Evolutionary conservation across 2,329 filamentous ascomycete genomes (phyloP).

Genomic region (Fusarium fujikuroi): DNA sequence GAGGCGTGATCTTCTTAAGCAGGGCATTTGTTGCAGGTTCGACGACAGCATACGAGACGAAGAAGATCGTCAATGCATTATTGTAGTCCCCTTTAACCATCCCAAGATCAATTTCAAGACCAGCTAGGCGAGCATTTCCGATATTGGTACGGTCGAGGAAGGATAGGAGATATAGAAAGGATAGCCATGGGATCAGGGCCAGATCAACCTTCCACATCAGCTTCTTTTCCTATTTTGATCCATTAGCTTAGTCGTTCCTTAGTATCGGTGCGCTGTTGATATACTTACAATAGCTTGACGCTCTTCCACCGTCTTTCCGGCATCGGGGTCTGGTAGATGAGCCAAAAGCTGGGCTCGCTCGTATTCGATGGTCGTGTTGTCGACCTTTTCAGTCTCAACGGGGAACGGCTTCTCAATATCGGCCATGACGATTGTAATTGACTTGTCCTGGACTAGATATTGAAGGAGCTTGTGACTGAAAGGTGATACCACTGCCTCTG

Average conservation of each 20-base stretch:
- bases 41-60: neutral
- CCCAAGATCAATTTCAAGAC: neutral
- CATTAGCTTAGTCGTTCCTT: rapidly evolving
- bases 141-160: neutral
- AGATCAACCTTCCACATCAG: neutral
- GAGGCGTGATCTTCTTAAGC: neutral
- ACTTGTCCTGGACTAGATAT: no score
- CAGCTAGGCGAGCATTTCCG: neutral
- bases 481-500: neutral
- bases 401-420: neutral
- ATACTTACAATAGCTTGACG: neutral
- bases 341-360: neutral
- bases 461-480: neutral
- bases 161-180: neutral
- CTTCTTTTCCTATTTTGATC: neutral
- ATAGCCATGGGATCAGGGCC: neutral
- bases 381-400: neutral
- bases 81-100: neutral
- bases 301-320: neutral
- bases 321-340: neutral
- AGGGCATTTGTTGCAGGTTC: neutral
- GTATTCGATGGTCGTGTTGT: neutral
- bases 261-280: rapidly evolving
- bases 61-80: neutral
- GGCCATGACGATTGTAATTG: neutral